Base-by-base conservation (phyloP, 108 stramenopile species). In the Nitzschia putrida region DNA sequence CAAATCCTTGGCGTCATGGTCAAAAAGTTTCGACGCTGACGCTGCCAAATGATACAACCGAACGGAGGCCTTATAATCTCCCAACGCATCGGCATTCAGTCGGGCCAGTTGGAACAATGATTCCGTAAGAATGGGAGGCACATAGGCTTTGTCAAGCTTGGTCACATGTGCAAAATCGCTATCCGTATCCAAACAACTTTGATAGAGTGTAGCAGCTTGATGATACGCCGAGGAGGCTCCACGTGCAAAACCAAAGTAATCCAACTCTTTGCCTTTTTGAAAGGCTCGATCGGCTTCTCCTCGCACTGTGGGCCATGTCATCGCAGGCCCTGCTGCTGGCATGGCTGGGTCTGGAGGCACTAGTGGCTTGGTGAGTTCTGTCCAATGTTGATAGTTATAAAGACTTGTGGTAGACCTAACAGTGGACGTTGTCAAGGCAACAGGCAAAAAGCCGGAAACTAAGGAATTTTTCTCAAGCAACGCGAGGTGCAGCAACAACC, bases 211-310 rank as follows among this genome's bases (percentile, higher is more conserved):
- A 0, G 90, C 93, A 5, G 90, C 88, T 75, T 91, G 88, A 64
- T 94, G 93, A 71, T 89, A 90, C 6, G 84, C 80, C 5, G 79
- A 87, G 18, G 69, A 65, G 8, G 92, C 89, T 8, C 81, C 73
- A 39, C 92, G 82, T 23, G 88, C 68, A 57, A 86, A 76, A 26
- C 92, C 92, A 18, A 73, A 69, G 64, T 83, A 79, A 71, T 93
- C 92, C 61, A 90, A 71, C 64, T 79, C 64, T 23, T 86, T 83
- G 40, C 61, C 74, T 25, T 57, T 71, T 18, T 84, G 86, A 78
- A 90, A 93, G 61, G 89, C 86, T 2, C 86, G 88, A 74, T 93
- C 92, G 49, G 92, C 92, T 76, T 90, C 88, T 44, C 75, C 87
- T 68, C 74, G 56, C 8, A 75, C 64, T 8, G 74, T 16, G 56